Conservation (phyloP, 768 basidiomycete genomes). For the Mycena belliarum region DNA sequence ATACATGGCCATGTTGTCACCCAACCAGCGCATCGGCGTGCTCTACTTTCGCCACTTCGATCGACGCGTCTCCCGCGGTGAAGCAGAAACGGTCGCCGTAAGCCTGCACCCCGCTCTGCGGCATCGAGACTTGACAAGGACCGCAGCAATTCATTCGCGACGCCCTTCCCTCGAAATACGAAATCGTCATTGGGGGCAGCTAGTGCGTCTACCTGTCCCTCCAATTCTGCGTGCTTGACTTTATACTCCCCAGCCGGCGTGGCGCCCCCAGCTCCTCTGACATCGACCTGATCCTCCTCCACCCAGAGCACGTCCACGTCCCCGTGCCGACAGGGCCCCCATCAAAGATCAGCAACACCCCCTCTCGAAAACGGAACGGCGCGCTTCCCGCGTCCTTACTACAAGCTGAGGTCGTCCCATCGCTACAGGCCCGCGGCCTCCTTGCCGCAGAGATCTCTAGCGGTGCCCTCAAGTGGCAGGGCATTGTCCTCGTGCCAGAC, state of each 20-base stretch:
- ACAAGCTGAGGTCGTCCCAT: constrained; percentile 40
- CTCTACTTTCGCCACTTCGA: constrained; percentile 43
- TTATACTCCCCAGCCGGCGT: constrained; percentile 47
- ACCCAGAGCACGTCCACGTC: constrained; percentile 46
- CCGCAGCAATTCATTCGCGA: constrained; percentile 51
- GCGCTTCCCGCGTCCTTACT: constrained; percentile 25
- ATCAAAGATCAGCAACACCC: background rate
- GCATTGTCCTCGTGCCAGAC: constrained; percentile 51
- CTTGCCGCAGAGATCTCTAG: constrained; percentile 37
- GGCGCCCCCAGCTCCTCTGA: constrained; percentile 35
- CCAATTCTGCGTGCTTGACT: background rate
- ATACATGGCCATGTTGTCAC: constrained; percentile 40
- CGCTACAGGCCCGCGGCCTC: constrained; percentile 47
- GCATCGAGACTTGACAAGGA: background rate
- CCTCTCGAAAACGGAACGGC: background rate
- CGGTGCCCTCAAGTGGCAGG: constrained; percentile 47
- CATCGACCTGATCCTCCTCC: constrained; percentile 45
- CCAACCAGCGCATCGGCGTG: constrained; percentile 37
- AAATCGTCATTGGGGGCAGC: constrained; percentile 51
- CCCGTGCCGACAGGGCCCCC: constrained; percentile 28
- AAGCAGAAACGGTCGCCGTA: constrained; percentile 51
- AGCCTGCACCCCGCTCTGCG: constrained; percentile 16
- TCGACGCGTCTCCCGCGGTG: constrained; percentile 35
- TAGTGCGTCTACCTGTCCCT: constrained; percentile 45
- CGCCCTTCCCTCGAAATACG: constrained; percentile 47